These are phyloP conservation scores for Aspergillus ellipticus DNA, from an alignment of 495 filamentous ascomycete genomes.

Conservation along the genomic window DNA sequence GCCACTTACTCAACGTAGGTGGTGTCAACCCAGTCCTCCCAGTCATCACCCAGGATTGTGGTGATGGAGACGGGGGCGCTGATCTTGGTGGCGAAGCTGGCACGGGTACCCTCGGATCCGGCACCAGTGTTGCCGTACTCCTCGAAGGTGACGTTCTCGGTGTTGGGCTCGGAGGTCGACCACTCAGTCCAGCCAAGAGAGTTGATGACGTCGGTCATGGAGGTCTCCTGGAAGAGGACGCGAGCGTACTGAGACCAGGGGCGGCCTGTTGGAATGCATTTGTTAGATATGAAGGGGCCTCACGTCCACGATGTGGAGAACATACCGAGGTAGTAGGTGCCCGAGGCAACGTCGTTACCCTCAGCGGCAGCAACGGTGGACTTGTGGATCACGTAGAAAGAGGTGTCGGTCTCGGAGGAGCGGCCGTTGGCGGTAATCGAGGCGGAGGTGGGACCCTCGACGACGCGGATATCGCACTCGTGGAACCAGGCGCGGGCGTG, in stretches of 20 bases:
- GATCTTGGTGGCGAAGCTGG: slow-evolving; percentile 50
- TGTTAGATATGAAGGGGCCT: no score
- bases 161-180: slow-evolving; percentile 45
- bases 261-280: slow-evolving; percentile 39
- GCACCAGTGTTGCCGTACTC: slow-evolving; percentile 60
- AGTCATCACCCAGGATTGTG: slow-evolving; percentile 51
- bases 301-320: no score
- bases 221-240: slow-evolving; percentile 59
- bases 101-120: slow-evolving; percentile 55
- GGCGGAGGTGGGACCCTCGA: slow-evolving; percentile 29
- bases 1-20: slow-evolving; percentile 24
- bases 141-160: slow-evolving; percentile 50
- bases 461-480: slow-evolving; percentile 51
- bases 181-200: slow-evolving; percentile 59
- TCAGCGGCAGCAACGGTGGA: slow-evolving; percentile 43
- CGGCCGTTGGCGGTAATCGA: slow-evolving; percentile 62
- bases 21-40: slow-evolving; percentile 40
- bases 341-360: slow-evolving; percentile 44
- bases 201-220: slow-evolving; percentile 55
- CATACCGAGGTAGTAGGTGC: slow-evolving; percentile 50
- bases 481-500: slow-evolving; percentile 60
- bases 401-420: slow-evolving; percentile 41
- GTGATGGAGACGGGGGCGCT: slow-evolving; percentile 40
- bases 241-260: slow-evolving; percentile 61
- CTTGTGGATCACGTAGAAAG: slow-evolving; percentile 63